Evolutionary conservation across 2,329 filamentous ascomycete species (phyloP).

Genomic region (Penicillium sumatraense): DNA sequence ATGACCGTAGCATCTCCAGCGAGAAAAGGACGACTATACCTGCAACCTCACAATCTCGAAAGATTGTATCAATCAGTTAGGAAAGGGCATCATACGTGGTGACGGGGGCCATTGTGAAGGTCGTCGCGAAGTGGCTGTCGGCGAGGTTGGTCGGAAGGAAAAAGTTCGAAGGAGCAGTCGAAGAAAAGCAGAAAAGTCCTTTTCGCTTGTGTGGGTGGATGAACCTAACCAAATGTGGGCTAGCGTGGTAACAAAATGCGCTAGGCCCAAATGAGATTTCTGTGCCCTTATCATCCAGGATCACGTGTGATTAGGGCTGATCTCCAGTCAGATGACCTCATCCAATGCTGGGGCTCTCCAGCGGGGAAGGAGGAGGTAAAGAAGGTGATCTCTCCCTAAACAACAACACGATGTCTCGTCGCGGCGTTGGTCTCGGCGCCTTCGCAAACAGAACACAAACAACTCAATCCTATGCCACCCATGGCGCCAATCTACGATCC

Average conservation of each 20-base stretch:
- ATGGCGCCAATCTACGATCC: constrained; percentile 84
- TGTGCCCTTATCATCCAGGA: constrained; percentile 21
- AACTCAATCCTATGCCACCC: constrained; percentile 85
- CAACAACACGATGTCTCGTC: constrained; percentile 47
- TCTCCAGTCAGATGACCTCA: constrained; percentile 27
- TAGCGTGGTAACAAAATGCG: background rate
- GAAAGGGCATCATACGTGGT: constrained; percentile 62
- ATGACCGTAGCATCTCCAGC: constrained; percentile 63
- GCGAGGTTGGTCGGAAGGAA: constrained; percentile 40
- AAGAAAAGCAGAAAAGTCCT: constrained; percentile 29
- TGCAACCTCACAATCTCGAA: constrained; percentile 58
- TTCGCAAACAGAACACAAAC: constrained; percentile 85
- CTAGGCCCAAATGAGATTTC: background rate
- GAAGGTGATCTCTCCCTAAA: too few relatives aligned
- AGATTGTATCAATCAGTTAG: constrained; percentile 40
- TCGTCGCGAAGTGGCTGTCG: constrained; percentile 48
- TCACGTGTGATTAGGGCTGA: constrained; percentile 26
- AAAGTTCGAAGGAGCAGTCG: constrained; percentile 18
- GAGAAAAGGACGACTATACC: constrained; percentile 80
- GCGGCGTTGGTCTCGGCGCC: constrained; percentile 84
- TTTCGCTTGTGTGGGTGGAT: constrained; percentile 41
- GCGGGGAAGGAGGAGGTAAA: too few relatives aligned
- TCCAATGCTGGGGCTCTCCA: background rate
- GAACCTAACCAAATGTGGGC: constrained; percentile 26
- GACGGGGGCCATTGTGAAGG: constrained; percentile 63